Percentiles rank a stretch among this genome's conserved stretches.
Conservation (phyloP, 805 yeast species). For the Nakazawaea siamensis region DNA sequence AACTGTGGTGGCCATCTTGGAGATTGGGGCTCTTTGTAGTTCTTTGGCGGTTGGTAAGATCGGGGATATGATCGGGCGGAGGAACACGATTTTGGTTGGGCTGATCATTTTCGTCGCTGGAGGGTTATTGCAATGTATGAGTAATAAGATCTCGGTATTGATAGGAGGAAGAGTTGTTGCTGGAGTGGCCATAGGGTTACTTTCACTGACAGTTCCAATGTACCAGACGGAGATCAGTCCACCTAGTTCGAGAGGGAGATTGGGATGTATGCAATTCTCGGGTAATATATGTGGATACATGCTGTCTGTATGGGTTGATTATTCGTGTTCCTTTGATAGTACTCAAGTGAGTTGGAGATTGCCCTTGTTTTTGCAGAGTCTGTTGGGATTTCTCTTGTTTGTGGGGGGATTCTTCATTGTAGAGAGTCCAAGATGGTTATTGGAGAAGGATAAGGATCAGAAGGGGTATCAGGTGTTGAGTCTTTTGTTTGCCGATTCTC, state of each 20-base stretch:
- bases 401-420: conserved; percentile 72
- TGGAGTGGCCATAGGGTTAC: conserved; percentile 82
- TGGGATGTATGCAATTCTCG: conserved; percentile 83
- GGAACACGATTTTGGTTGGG: conserved; percentile 67
- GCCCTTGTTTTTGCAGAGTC: conserved; percentile 68
- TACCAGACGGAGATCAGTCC: conserved; percentile 88
- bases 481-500: conserved; percentile 23
- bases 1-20: conserved; percentile 80
- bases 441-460: conserved; percentile 63
- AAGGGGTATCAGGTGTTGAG: conserved; percentile 34
- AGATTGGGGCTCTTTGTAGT: conserved; percentile 78
- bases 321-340: conserved; percentile 57
- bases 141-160: conserved; percentile 45
- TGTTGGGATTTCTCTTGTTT: conserved; percentile 57
- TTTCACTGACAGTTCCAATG: conserved; percentile 79
- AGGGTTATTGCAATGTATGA: conserved; percentile 61
- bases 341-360: conserved; percentile 66
- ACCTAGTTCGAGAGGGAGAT: conserved; percentile 73
- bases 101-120: conserved; percentile 70
- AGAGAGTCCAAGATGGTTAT: conserved; percentile 84
- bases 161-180: conserved; percentile 70
- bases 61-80: conserved; percentile 73
- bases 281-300: conserved; percentile 81
- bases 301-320: conserved; percentile 83
- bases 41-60: conserved; percentile 67